Evolutionary conservation across 192 early-diverging fungal genomes (phyloP), one percentile per base, ranked within the genome.

Genomic region (Helicostylum pulchrum): DNA sequence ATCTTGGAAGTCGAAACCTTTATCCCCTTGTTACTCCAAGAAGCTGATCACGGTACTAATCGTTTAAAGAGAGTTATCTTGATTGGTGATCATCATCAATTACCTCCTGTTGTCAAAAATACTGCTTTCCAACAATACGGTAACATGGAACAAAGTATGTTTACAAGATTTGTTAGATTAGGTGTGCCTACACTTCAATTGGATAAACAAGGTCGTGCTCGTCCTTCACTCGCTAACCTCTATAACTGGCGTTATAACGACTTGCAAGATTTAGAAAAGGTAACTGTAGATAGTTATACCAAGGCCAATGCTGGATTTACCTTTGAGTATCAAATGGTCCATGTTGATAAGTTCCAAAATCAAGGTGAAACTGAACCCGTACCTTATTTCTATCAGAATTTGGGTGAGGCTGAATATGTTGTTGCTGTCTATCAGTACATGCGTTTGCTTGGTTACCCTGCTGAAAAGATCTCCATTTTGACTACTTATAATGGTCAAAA

Each of bases 401-500:
- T 98, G 60, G 96, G 92, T 26, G 98, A 99, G 66, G 98, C 98
- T 53, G 98, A 99, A 77, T 98, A 92, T 73, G 80, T 95, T 9
- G 96, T 99, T 17, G 94, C 94, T 4, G 82, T 90, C 15, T 99
- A 87, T 81, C 93, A 94, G 74, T 98, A 96, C 79, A 95, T 99
- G 96, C 81, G 94, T 42, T 73, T 97, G 32, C 57, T 94, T 51
- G 98, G 98, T 68, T 98, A 98, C 61, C 89, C 94, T 3, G 84
- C 91, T 0, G 84, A 89, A n/a, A 85, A 86, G 31, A 97, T 99
- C 53, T 81, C 92, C 0, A 92, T 99, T 43, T 72, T 99, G 61
- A 98, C 98, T 10, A 95, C 98, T 0, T 99, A 99, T 65, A 96
- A 99, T 67, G 98, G 98, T 20, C 98, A 99, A 72, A 86, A 87